These are phyloP conservation scores for Osmanthus fragrans DNA, from an alignment of 257 asterid genomes.

Conservation along the genomic window DNA sequence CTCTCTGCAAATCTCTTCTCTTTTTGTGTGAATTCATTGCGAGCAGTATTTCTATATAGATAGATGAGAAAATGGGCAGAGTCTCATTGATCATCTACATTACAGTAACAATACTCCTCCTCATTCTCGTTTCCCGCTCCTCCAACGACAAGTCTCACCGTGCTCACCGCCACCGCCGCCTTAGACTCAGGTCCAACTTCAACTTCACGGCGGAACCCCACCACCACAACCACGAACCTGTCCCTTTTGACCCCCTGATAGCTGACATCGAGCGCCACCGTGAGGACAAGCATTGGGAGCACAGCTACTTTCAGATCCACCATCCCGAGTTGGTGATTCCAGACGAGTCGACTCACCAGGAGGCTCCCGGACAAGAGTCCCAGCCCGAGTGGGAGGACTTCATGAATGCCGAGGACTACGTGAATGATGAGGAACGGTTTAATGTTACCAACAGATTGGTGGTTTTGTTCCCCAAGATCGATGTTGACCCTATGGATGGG, in stretches of 20 bases:
- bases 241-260: constrained; percentile 81
- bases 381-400: constrained; percentile 98
- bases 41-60: background rate
- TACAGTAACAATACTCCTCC: constrained; percentile 54
- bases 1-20: background rate
- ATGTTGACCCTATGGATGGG: constrained; percentile 76
- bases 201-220: constrained; percentile 40
- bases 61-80: constrained; percentile 74
- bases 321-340: constrained; percentile 39
- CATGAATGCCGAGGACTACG: constrained; percentile 84
- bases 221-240: constrained; percentile 38
- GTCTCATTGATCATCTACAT: constrained; percentile 66
- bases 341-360: constrained; percentile 28
- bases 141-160: constrained; percentile 44
- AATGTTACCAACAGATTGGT: constrained; percentile 79
- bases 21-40: background rate
- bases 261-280: constrained; percentile 81
- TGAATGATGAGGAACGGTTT: constrained; percentile 85
- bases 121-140: constrained; percentile 70
- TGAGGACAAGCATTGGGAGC: constrained; percentile 85
- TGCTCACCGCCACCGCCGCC: constrained; percentile 73
- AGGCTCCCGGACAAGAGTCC: constrained; percentile 55
- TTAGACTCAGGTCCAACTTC: constrained; percentile 84
- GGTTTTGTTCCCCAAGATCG: constrained; percentile 80
- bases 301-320: constrained; percentile 50